A percentile compares a stretch with the other conserved stretches of the same genome.
These are phyloP conservation scores for Xylariaceae sp. DNA, from an alignment of 2,329 filamentous ascomycete genomes.

Conservation along the genomic window DNA sequence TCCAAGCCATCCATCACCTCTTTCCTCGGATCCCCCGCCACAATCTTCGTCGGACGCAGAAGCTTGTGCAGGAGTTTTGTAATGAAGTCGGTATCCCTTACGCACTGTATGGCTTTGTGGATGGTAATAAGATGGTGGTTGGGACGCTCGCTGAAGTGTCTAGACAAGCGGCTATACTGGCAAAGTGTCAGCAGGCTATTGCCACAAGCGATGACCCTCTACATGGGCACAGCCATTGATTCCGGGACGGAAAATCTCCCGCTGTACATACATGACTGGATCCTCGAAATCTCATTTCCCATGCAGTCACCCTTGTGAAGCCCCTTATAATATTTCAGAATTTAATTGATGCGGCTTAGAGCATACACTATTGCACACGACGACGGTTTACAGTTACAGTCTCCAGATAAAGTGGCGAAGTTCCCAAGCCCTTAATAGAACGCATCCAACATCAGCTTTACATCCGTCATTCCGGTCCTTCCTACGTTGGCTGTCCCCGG, in stretches of 20 bases:
- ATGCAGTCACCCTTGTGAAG: slow-evolving; percentile 1
- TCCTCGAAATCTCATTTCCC: not conserved
- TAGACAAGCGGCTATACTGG: slow-evolving; percentile 77
- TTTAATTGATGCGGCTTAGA: not conserved
- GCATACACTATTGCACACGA: not conserved
- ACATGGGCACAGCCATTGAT: slow-evolving; percentile 41
- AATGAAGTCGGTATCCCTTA: slow-evolving; percentile 84
- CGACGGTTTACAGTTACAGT: not conserved
- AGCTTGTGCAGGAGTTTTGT: slow-evolving; percentile 70
- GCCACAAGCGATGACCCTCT: slow-evolving; percentile 36
- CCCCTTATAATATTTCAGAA: slow-evolving; percentile 6
- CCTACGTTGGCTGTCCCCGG: not conserved
- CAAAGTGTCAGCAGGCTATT: slow-evolving; percentile 71
- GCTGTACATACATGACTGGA: slow-evolving; percentile 9
- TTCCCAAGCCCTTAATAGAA: not conserved
- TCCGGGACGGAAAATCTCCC: not conserved
- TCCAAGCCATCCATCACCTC: slow-evolving; percentile 74
- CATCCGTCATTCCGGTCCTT: not conserved
- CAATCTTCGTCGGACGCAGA: slow-evolving; percentile 68
- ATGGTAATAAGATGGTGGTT: slow-evolving; percentile 83
- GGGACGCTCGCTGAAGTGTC: slow-evolving; percentile 78
- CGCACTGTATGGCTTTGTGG: slow-evolving; percentile 82
- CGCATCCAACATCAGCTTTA: not conserved
- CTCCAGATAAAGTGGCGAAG: not conserved
- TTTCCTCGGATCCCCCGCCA: slow-evolving; percentile 73